Evolutionary conservation across 352 stramenopile genomes (phyloP).

Genomic region (Thraustotheca clavata): DNA sequence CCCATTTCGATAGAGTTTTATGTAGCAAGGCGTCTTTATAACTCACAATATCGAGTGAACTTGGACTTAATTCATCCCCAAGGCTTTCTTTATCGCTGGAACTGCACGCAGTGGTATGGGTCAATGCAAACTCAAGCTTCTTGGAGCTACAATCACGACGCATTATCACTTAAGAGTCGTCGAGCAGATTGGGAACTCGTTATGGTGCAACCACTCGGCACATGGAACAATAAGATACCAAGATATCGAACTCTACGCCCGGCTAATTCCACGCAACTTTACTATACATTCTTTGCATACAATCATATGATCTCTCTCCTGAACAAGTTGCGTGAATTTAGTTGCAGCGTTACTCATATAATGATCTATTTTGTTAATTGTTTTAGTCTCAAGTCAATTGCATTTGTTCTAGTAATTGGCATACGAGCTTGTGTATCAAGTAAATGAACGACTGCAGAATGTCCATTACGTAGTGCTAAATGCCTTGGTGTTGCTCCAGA

Average conservation of each 20-base stretch:
- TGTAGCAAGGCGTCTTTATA: slow-evolving; percentile 18
- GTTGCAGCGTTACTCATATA: not conserved
- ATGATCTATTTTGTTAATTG: not conserved
- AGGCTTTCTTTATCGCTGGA: too few species aligned
- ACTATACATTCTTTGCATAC: not conserved
- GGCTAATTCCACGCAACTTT: not conserved
- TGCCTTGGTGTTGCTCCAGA: not conserved
- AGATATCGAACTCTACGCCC: not conserved
- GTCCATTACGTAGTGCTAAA: slow-evolving; percentile 9
- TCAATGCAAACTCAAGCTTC: too few species aligned
- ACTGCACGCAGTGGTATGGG: not conserved
- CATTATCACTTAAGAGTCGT: too few species aligned
- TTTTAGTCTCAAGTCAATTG: not conserved
- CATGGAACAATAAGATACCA: slow-evolving; percentile 10
- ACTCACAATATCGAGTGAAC: not conserved
- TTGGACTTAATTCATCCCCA: not conserved
- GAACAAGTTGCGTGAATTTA: not conserved
- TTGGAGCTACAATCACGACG: too few species aligned
- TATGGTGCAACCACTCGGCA: too few species aligned
- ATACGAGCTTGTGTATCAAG: not conserved
- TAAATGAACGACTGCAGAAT: not conserved
- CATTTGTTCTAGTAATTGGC: not conserved
- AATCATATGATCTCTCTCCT: not conserved
- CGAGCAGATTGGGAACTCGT: too few species aligned
- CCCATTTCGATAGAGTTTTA: not conserved